Percentiles rank a stretch among this genome's conserved stretches.
These are phyloP conservation scores for Zymoseptoria passerinii DNA, from an alignment of 2,329 filamentous ascomycete species.

Conservation along the genomic window DNA sequence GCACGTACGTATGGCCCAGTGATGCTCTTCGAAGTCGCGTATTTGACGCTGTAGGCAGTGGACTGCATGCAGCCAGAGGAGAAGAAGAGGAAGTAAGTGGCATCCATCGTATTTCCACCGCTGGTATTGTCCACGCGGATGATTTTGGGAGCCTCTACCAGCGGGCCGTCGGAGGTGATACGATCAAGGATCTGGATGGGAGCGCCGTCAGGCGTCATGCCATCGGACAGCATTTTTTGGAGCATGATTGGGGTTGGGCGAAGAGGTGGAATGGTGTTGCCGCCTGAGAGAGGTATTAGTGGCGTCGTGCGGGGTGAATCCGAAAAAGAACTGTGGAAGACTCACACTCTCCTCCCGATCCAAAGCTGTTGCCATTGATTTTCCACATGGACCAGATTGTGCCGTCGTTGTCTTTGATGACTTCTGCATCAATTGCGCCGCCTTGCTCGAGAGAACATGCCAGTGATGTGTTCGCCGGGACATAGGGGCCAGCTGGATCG, in stretches of 20 bases:
- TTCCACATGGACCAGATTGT: constrained; percentile 29
- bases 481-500: constrained; percentile 25
- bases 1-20: constrained; percentile 27
- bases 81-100: constrained; percentile 32
- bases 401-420: constrained; percentile 22
- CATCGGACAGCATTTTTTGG: constrained; percentile 25
- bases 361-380: constrained; percentile 30
- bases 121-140: constrained; percentile 10
- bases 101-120: constrained; percentile 5
- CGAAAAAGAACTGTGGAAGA: not conserved
- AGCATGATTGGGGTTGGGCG: constrained; percentile 28
- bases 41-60: constrained; percentile 27
- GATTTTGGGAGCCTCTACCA: constrained; percentile 30
- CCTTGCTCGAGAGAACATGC: constrained; percentile 24
- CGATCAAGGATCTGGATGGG: constrained; percentile 25
- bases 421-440: constrained; percentile 29
- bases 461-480: constrained; percentile 17
- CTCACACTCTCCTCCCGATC: constrained; percentile 20
- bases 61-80: constrained; percentile 28
- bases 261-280: constrained; percentile 23
- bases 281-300: constrained; percentile 16
- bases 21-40: constrained; percentile 24
- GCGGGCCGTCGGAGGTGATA: constrained; percentile 24
- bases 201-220: constrained; percentile 19
- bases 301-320: not conserved